Conservation (phyloP, 2,329 filamentous ascomycete genomes). For the Bipolaris victoriae region DNA sequence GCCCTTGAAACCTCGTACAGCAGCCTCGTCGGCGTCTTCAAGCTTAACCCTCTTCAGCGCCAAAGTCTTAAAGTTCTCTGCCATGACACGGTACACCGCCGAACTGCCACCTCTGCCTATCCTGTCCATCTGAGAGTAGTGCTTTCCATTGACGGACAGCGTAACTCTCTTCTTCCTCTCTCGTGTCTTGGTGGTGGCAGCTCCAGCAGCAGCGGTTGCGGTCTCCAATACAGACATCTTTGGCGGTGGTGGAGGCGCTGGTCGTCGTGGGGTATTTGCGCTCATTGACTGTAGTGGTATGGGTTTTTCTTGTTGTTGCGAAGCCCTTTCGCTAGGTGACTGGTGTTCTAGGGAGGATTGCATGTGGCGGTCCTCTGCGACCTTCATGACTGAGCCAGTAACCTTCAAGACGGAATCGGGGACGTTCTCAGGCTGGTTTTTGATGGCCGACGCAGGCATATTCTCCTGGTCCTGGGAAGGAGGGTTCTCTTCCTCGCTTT, state of each 20-base stretch:
- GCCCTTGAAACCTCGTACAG: slow-evolving; percentile 86
- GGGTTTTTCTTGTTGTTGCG: slow-evolving; percentile 53
- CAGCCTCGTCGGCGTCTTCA: slow-evolving; percentile 83
- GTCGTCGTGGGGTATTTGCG: slow-evolving; percentile 76
- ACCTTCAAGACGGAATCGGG: slow-evolving; percentile 40
- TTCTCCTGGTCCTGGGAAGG: slow-evolving; percentile 81
- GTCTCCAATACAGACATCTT: slow-evolving; percentile 98
- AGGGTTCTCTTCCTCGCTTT: slow-evolving; percentile 48
- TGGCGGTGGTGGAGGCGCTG: slow-evolving; percentile 79
- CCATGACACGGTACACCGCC: slow-evolving; percentile 95
- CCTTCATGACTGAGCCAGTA: slow-evolving; percentile 46
- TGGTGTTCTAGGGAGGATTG: slow-evolving; percentile 30
- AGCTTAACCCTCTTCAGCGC: slow-evolving; percentile 92
- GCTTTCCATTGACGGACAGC: slow-evolving; percentile 86
- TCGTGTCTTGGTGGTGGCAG: slow-evolving; percentile 73
- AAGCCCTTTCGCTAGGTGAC: slow-evolving; percentile 44
- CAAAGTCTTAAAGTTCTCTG: slow-evolving; percentile 94
- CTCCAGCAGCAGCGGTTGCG: slow-evolving; percentile 82
- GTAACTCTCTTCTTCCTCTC: slow-evolving; percentile 79
- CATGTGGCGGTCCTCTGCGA: slow-evolving; percentile 33
- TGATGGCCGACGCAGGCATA: slow-evolving; percentile 55
- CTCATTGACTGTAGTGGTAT: slow-evolving; percentile 60
- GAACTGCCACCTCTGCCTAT: slow-evolving; percentile 92
- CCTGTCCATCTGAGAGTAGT: slow-evolving; percentile 86
- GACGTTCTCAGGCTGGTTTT: slow-evolving; percentile 35